Base-by-base conservation (phyloP, 2,329 filamentous ascomycete genomes). In the Coleophoma crateriformis region DNA sequence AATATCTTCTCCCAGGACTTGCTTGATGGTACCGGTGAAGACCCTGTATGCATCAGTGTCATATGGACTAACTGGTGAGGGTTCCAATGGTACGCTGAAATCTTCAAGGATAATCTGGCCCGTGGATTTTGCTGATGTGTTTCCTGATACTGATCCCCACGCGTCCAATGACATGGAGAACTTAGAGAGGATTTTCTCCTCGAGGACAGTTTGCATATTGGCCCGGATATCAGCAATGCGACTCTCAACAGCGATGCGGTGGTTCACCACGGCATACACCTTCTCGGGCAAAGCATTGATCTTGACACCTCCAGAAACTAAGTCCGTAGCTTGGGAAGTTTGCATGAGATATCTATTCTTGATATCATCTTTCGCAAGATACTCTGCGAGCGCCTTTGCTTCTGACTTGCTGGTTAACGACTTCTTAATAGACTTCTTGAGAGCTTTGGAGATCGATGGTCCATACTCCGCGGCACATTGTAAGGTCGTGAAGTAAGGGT, bases 251-350 rank as follows among this genome's bases (percentile, higher is more conserved):
- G 59, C 58, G 38, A 81, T 71, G 7, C 78, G 77, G 64, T 81
- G 77, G 58, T 82, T 81, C 35, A 81, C 70, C 1, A 73, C 69
- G 0, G 76, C 70, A 3, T 66, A 71, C 41, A 78, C 71, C 41
- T 73, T 73, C 61, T 81, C 78, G 0, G 78, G 78, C 37, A 82
- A 69, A 2, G 78, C 78, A 50, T 82, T 82, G 54, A 76, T 74
- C 60, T 82, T 82, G 40, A 79, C 72, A 10, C 78, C 78, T 20
- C 77, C 78, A 33, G 64, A 61, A 58, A 81, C 72, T 33, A 78
- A 64, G 57, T 81, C 78, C 0, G 77, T 72, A 0, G 78, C 75
- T 63, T 81, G 77, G 0, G 75, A 78, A 2, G 78, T 81, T 56
- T 81, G 77, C 62, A 81, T 71, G 1, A 77, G 71, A 54, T 78